phyloP scores from a whole-genome alignment of 208 protist genomes.

The Crithidia expoeki region DNA sequence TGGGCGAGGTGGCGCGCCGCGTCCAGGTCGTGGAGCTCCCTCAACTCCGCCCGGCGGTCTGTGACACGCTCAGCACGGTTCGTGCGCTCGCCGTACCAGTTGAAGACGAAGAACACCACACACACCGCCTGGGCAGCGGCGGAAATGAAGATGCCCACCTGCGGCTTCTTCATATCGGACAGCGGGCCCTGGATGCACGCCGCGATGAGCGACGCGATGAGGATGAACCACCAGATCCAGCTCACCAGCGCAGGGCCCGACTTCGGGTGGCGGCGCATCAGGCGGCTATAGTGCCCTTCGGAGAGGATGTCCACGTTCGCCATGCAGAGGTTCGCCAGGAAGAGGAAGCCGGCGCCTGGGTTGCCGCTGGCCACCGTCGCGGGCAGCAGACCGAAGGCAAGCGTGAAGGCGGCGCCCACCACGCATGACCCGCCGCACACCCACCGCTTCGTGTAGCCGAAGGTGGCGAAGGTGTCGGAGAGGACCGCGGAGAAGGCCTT shows the following conservation, averaged over 20 bases:
- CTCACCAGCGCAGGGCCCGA: conserved; percentile 57
- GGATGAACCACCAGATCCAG: conserved; percentile 68
- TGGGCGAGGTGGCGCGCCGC: background rate
- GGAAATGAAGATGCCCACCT: conserved; percentile 54
- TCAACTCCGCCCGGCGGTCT: background rate
- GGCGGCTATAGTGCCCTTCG: conserved; percentile 74
- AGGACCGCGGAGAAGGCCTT: too few species aligned
- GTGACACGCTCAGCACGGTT: conserved; percentile 54
- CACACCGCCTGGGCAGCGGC: conserved; percentile 55
- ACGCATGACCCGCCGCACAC: conserved; percentile 50
- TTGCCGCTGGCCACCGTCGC: conserved; percentile 36
- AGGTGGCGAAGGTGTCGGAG: conserved; percentile 68
- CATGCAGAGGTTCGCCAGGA: conserved; percentile 49
- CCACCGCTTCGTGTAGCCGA: conserved; percentile 82
- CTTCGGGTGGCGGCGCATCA: conserved; percentile 53
- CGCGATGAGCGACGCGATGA: conserved; percentile 49
- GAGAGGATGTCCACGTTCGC: conserved; percentile 77
- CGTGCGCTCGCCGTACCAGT: conserved; percentile 62
- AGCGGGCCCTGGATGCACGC: conserved; percentile 58
- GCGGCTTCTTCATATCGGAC: conserved; percentile 40
- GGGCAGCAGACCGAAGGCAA: conserved; percentile 51
- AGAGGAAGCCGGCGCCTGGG: conserved; percentile 49
- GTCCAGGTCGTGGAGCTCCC: background rate
- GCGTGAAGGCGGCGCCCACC: conserved; percentile 36
- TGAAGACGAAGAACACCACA: conserved; percentile 55